Base-by-base conservation (phyloP, 2,329 filamentous ascomycete species). In the Phoma sp. region DNA sequence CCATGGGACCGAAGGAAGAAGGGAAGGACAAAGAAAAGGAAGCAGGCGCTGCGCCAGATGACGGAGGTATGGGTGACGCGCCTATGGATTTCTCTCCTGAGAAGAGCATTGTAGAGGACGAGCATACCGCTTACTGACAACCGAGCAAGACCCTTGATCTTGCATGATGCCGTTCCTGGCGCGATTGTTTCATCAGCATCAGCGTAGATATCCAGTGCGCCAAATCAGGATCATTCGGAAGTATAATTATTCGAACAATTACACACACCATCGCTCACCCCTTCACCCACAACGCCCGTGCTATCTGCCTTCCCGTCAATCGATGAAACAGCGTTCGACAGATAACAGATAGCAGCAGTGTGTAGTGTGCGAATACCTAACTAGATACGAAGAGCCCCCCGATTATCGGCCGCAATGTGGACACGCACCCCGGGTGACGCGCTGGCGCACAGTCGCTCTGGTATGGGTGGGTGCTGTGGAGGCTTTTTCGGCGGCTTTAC, bases 381-480 rank as follows among this genome's bases (percentile, higher is more conserved):
- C 18, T 18, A 57, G 59, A 61, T 59, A 61, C 57, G 56, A 51
- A 46, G 33, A 30, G 23, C 47, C 37, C 11, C 47, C 58, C 55
- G 55, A 54, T 24, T 42, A 49, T 54, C 40, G 32, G 46, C 57
- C 54, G 52, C 39, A 13, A 13, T 37, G 8, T 14, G 22, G 56
- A 52, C 37, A 54, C 53, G 33, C n/a, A 40, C 33, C 32, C 33
- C 46, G 33, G 33, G 56, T 62, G 57, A 62, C 59, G 59, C 55
- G 53, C 39, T 33, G 53, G 51, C 55, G 43, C 42, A 27, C 37
- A 11, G 29, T 30, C 11, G 29, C 18, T 18, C 18, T 18, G 18
- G 18, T 18, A 18, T 18, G 18, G 18, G 18, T 18, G 18, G 18
- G 18, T 18, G 18, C 18, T 2, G 18, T 18, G 18, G 18, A 18